phyloP scores from a whole-genome alignment of 2,329 filamentous ascomycete genomes.

The Nemania sp. region DNA sequence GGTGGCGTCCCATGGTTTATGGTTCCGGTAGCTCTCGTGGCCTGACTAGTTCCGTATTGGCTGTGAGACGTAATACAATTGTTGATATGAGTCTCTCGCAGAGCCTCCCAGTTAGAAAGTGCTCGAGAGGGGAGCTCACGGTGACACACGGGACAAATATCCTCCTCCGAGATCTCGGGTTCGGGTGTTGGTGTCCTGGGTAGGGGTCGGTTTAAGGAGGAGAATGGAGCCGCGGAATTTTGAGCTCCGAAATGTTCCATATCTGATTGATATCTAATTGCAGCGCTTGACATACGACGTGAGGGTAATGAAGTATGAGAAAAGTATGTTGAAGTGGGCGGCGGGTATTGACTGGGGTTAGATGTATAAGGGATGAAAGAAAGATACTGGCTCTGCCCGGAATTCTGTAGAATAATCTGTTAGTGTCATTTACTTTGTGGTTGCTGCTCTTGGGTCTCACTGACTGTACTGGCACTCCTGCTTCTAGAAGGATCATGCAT shows the following conservation, averaged over 20 bases:
- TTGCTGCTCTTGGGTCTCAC: slow-evolving; percentile 28
- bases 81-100: slow-evolving; percentile 62
- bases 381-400: slow-evolving; percentile 28
- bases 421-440: background rate
- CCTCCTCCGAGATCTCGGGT: slow-evolving; percentile 67
- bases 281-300: background rate
- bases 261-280: background rate
- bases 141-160: slow-evolving; percentile 79
- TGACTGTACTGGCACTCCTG: slow-evolving; percentile 56
- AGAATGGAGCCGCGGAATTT: slow-evolving; percentile 43
- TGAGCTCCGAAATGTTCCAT: background rate
- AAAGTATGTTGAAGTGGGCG: slow-evolving; percentile 7
- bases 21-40: slow-evolving; percentile 24
- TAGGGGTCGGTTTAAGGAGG: slow-evolving; percentile 40
- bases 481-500: slow-evolving; percentile 35
- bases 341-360: background rate
- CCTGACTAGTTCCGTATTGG: slow-evolving; percentile 47
- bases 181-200: slow-evolving; percentile 40
- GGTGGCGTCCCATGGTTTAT: slow-evolving; percentile 35
- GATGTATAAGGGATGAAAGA: slow-evolving; percentile 6
- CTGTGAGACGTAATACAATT: slow-evolving; percentile 60
- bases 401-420: slow-evolving; percentile 29
- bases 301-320: background rate
- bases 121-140: slow-evolving; percentile 65
- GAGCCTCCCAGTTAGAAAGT: slow-evolving; percentile 56